Conservation (phyloP, 768 basidiomycete genomes). For the Mycena venus region DNA sequence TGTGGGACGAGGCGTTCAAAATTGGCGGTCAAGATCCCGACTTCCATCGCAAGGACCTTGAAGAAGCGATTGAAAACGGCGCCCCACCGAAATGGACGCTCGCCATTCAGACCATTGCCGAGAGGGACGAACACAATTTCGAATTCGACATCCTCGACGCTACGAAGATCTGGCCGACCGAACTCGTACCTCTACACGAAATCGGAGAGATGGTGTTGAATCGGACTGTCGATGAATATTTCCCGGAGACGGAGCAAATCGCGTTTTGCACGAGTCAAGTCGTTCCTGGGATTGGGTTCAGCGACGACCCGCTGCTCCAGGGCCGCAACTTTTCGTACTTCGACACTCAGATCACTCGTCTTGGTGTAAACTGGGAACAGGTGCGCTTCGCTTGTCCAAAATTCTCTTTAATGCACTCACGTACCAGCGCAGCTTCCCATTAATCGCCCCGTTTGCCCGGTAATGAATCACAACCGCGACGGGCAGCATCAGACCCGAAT, state of each 20-base stretch:
- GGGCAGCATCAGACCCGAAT: constrained; percentile 72
- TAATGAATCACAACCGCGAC: too few species aligned
- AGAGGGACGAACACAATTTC: constrained; percentile 82
- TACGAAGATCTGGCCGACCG: too few species aligned
- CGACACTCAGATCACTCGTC: constrained; percentile 85
- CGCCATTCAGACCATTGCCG: constrained; percentile 80
- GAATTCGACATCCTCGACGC: constrained; percentile 91
- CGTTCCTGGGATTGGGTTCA: constrained; percentile 78
- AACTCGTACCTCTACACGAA: constrained; percentile 79
- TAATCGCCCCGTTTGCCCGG: too few species aligned
- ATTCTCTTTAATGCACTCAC: too few species aligned
- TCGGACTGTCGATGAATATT: constrained; percentile 79
- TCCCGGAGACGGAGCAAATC: constrained; percentile 89
- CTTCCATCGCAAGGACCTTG: constrained; percentile 89
- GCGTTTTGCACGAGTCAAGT: constrained; percentile 88
- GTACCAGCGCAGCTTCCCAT: constrained; percentile 78
- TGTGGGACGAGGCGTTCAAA: constrained; percentile 94
- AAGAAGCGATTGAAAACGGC: constrained; percentile 84
- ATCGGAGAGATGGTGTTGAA: constrained; percentile 84
- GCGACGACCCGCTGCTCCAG: constrained; percentile 85
- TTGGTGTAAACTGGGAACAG: constrained; percentile 86
- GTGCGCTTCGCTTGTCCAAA: neutral
- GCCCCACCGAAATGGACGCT: constrained; percentile 84
- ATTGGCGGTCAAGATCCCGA: constrained; percentile 89
- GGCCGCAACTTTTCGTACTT: constrained; percentile 90